phyloP scores from a whole-genome alignment of 768 basidiomycete species.

The Russula sp. region DNA sequence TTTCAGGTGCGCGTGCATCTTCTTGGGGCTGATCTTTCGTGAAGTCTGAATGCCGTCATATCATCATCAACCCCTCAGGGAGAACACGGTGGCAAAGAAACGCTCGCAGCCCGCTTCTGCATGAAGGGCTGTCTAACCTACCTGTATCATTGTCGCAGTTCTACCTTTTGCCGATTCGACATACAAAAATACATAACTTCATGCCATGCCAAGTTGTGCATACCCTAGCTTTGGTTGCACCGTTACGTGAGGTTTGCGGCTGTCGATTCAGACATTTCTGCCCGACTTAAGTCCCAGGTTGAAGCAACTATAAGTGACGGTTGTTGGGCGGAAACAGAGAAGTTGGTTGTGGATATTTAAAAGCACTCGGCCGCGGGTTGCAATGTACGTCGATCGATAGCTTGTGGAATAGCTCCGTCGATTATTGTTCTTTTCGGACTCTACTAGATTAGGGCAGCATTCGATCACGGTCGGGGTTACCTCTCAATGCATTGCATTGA shows the following conservation, averaged over 20 bases:
- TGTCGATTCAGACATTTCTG: not conserved
- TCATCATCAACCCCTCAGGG: conserved; percentile 45
- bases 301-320: not conserved
- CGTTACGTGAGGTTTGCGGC: not conserved
- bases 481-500: not conserved
- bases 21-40: conserved; percentile 5
- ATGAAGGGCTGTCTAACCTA: conserved; percentile 36
- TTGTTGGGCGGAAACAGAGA: not conserved
- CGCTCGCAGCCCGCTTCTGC: conserved; percentile 56
- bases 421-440: conserved; percentile 12
- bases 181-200: conserved; percentile 37
- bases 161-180: conserved; percentile 28
- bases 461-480: conserved; percentile 18
- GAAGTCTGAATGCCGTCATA: conserved; percentile 10
- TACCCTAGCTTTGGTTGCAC: conserved; percentile 5
- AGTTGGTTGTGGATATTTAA: not conserved
- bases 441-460: conserved; percentile 4
- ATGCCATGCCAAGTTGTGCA: conserved; percentile 30
- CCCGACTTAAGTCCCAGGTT: not conserved
- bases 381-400: conserved; percentile 7
- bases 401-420: not conserved
- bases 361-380: not conserved
- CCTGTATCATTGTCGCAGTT: conserved; percentile 26
- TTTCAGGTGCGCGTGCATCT: conserved; percentile 61
- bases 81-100: conserved; percentile 91